Evolutionary conservation across 768 basidiomycete species (phyloP).

Genomic region (Leucocoprinus birnbaumii): DNA sequence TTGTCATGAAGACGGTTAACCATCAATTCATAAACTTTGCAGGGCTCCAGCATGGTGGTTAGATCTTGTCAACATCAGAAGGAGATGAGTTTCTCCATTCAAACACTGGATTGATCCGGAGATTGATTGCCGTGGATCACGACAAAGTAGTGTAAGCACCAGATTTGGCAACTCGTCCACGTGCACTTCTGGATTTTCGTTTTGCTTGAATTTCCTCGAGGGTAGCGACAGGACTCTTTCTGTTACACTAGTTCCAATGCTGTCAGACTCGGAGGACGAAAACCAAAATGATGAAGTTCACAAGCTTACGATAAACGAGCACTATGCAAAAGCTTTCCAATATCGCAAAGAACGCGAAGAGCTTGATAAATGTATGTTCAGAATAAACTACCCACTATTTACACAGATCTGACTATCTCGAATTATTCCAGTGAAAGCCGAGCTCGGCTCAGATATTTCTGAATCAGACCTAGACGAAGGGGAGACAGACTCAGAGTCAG

Average conservation of each 20-base stretch:
- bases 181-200: too few species aligned
- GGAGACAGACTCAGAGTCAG: constrained; percentile 66
- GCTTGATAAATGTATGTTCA: constrained; percentile 63
- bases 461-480: constrained; percentile 45
- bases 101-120: too few species aligned
- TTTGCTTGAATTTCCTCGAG: too few species aligned
- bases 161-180: too few species aligned
- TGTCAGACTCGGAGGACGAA: constrained; percentile 25
- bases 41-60: too few species aligned
- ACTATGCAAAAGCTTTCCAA: constrained; percentile 74
- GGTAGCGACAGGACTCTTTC: not conserved
- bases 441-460: constrained; percentile 77
- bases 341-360: constrained; percentile 85
- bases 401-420: not conserved
- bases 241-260: constrained; percentile 14
- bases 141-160: too few species aligned
- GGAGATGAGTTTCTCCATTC: too few species aligned
- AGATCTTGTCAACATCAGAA: too few species aligned
- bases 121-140: too few species aligned
- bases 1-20: too few species aligned
- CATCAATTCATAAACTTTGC: too few species aligned
- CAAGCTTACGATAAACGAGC: constrained; percentile 32
- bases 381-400: not conserved
- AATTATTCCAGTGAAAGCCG: constrained; percentile 67
- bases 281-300: constrained; percentile 6